Evolutionary conservation across 2,329 filamentous ascomycete species (phyloP).

Genomic region (Plenodomus biglobosus): DNA sequence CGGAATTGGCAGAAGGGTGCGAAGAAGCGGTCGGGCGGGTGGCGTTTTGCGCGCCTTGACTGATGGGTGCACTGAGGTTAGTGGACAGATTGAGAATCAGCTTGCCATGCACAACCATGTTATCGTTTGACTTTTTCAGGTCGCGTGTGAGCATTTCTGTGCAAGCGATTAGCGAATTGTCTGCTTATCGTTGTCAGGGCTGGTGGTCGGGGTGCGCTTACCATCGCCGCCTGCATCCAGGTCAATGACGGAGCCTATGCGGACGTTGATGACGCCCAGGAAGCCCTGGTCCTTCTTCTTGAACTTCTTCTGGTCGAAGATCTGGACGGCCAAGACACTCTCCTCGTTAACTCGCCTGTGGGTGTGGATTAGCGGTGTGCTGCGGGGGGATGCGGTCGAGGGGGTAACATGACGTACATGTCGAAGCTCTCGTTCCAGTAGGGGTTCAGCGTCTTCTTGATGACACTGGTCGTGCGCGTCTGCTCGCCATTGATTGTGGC

Average conservation of each 20-base stretch:
- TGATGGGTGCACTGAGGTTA: slow-evolving; percentile 73
- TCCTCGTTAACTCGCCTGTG: slow-evolving; percentile 85
- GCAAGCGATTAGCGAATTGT: slow-evolving; percentile 24
- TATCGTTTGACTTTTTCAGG: slow-evolving; percentile 96
- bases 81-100: slow-evolving; percentile 95
- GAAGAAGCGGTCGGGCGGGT: slow-evolving; percentile 45
- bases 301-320: slow-evolving; percentile 99
- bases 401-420: slow-evolving; percentile 64
- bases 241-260: slow-evolving; percentile 92
- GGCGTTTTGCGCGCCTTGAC: slow-evolving; percentile 49
- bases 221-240: slow-evolving; percentile 87
- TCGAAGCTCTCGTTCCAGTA: slow-evolving; percentile 99
- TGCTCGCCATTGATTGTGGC: slow-evolving; percentile 97
- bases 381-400: slow-evolving; percentile 6
- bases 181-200: not conserved
- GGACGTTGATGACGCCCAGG: slow-evolving; percentile 94
- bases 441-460: slow-evolving; percentile 97
- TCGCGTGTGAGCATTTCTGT: slow-evolving; percentile 95
- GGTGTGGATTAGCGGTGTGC: slow-evolving; percentile 25
- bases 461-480: slow-evolving; percentile 95
- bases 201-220: slow-evolving; percentile 56
- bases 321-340: slow-evolving; percentile 94
- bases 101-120: slow-evolving; percentile 95
- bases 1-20: slow-evolving; percentile 44
- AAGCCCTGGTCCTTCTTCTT: slow-evolving; percentile 99